Evolutionary conservation across 306 rosid genomes (phyloP).

Genomic region (Castanea mollissima): DNA sequence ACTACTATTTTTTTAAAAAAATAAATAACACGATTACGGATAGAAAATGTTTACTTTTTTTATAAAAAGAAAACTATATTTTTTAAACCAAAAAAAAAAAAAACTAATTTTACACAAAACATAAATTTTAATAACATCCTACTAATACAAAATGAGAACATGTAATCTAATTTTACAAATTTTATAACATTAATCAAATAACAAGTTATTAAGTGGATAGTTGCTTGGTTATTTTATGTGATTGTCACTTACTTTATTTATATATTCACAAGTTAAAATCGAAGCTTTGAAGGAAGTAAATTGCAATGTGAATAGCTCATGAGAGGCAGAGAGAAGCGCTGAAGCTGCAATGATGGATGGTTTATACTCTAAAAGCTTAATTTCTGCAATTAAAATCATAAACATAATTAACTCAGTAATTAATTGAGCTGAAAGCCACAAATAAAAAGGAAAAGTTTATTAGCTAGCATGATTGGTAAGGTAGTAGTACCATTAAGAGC

Average conservation of each 20-base stretch:
- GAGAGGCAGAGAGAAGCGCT: slow-evolving; percentile 49
- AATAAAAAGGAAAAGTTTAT: background rate
- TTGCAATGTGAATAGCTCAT: slow-evolving; percentile 41
- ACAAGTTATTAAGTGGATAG: too few species aligned
- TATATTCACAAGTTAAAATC: slow-evolving; percentile 39
- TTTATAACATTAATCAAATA: too few species aligned
- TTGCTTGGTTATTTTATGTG: background rate
- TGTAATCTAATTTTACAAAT: too few species aligned
- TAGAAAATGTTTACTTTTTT: background rate
- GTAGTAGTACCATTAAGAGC: slow-evolving; percentile 52
- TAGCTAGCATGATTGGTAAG: background rate
- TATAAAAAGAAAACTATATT: background rate
- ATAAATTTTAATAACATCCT: background rate
- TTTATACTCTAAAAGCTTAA: slow-evolving; percentile 45
- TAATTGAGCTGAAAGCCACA: background rate
- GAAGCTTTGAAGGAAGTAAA: slow-evolving; percentile 39
- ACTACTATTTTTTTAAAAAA: background rate
- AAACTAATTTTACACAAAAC: background rate
- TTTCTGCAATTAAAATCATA: slow-evolving; percentile 40
- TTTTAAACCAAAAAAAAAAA: too few species aligned
- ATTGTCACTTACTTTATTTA: slow-evolving; percentile 47
- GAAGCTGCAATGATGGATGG: slow-evolving; percentile 75
- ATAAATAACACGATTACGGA: too few species aligned
- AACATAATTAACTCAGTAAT: background rate
- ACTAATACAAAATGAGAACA: too few species aligned